Percentiles rank a stretch among this genome's conserved stretches.
phyloP scores from a whole-genome alignment of 2,329 filamentous ascomycete species.

The Trichoderma atroviride region DNA sequence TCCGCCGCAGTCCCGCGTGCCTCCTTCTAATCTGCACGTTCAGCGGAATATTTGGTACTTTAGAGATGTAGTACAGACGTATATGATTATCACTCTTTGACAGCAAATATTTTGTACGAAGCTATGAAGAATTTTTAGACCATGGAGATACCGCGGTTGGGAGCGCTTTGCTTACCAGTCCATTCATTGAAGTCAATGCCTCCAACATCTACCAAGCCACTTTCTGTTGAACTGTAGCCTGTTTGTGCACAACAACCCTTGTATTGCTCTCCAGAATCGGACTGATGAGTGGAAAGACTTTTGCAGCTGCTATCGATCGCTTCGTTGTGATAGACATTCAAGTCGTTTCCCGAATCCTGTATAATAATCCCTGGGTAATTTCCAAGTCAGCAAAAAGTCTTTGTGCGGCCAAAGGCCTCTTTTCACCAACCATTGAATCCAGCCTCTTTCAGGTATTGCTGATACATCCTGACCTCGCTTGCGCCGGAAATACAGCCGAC shows the following conservation, averaged over 20 bases:
- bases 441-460: conserved; percentile 51
- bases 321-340: neutral
- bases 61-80: no score
- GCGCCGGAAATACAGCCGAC: conserved; percentile 64
- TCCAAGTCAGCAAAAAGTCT: neutral
- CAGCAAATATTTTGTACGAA: conserved; percentile 6
- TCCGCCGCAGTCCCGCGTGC: no score
- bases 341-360: neutral
- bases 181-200: neutral
- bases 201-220: neutral
- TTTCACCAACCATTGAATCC: conserved; percentile 46
- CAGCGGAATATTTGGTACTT: no score
- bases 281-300: no score
- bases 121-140: neutral
- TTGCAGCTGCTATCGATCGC: neutral
- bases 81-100: neutral
- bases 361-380: neutral
- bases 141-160: neutral
- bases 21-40: no score
- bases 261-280: neutral
- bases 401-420: neutral
- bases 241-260: neutral
- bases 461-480: conserved; percentile 55
- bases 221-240: neutral
- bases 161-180: neutral